phyloP scores from a whole-genome alignment of 2,329 filamentous ascomycete genomes.

The Trichoderma endophyticum region DNA sequence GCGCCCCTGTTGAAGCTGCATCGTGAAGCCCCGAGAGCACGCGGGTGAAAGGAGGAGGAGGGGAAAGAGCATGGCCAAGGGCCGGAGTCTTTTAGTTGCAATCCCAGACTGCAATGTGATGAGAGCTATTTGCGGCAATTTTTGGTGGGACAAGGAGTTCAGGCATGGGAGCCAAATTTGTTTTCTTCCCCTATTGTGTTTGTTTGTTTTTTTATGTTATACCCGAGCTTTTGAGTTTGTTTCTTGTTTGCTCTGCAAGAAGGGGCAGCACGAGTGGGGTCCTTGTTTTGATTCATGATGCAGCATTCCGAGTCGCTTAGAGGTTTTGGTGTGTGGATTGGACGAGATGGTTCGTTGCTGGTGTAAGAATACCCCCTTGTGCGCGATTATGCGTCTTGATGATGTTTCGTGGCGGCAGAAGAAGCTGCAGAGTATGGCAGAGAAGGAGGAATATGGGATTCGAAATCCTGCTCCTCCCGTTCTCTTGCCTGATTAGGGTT shows the following conservation, averaged over 20 bases:
- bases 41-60: neutral
- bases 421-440: neutral
- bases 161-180: constrained; percentile 13
- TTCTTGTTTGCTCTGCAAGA: constrained; percentile 12
- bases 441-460: neutral
- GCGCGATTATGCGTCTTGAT: constrained; percentile 13
- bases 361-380: constrained; percentile 8
- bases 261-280: constrained; percentile 10
- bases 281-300: constrained; percentile 18
- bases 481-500: neutral
- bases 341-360: constrained; percentile 10
- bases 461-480: neutral
- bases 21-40: neutral
- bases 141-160: constrained; percentile 21
- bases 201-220: constrained; percentile 20
- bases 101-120: neutral
- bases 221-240: constrained; percentile 20
- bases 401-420: constrained; percentile 11
- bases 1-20: neutral
- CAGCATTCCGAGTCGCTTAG: constrained; percentile 16
- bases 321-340: constrained; percentile 12
- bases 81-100: neutral
- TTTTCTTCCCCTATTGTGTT: neutral
- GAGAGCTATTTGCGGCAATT: neutral
- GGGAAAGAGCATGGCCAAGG: neutral